Evolutionary conservation across 352 stramenopile genomes (phyloP).

Genomic region (Blastocystis sp.): DNA sequence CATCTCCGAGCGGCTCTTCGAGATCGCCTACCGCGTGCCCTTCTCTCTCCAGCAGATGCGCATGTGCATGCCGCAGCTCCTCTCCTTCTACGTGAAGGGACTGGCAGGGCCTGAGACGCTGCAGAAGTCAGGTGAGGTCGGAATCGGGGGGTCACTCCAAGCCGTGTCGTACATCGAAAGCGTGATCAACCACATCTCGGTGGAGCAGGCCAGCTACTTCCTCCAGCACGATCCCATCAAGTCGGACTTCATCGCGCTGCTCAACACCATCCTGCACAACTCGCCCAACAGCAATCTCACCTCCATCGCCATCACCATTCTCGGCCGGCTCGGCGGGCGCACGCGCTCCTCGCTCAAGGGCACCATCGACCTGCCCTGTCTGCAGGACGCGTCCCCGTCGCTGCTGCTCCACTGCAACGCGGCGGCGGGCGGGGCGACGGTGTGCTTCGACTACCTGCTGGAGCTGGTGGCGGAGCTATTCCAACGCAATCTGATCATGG

Average conservation of each 20-base stretch:
- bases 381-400: background rate
- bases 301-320: slow-evolving; percentile 1
- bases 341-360: slow-evolving; percentile 36
- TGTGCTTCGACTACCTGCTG: background rate
- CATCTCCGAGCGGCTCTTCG: slow-evolving; percentile 40
- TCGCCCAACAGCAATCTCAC: slow-evolving; percentile 22
- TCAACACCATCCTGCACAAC: slow-evolving; percentile 64
- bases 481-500: slow-evolving; percentile 39
- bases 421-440: background rate
- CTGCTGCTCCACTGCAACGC: background rate
- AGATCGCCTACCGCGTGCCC: slow-evolving; percentile 33
- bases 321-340: slow-evolving; percentile 22
- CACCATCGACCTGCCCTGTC: background rate
- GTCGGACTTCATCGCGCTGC: slow-evolving; percentile 40
- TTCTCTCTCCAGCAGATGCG: background rate
- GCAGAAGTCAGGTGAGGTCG: slow-evolving; percentile 17
- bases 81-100: slow-evolving; percentile 52
- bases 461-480: slow-evolving; percentile 43
- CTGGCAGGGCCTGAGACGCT: slow-evolving; percentile 37
- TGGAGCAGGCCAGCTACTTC: background rate
- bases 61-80: background rate
- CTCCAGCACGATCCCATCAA: slow-evolving; percentile 29
- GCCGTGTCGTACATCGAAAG: slow-evolving; percentile 17
- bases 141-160: background rate
- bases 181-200: background rate